Conservation (phyloP, 768 basidiomycete species). For the Termitomyces sp. region DNA sequence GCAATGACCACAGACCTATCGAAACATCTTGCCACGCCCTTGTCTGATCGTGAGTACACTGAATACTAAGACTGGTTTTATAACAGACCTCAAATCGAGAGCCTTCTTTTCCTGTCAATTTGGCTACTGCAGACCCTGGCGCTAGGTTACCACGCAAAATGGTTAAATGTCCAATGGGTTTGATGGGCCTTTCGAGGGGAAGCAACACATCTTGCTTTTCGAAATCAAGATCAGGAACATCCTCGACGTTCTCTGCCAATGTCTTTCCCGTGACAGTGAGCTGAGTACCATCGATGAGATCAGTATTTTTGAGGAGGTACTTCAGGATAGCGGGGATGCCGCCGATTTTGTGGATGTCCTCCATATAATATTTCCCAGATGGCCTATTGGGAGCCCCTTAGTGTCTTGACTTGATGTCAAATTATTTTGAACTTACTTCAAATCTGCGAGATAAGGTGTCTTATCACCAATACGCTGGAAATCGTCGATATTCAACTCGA, state of each 20-base stretch:
- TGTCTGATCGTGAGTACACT: conserved; percentile 20
- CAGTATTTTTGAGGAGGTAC: conserved; percentile 74
- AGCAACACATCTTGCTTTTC: conserved; percentile 74
- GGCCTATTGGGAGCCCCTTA: conserved; percentile 31
- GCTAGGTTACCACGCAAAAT: conserved; percentile 89
- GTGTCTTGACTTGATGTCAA: not conserved
- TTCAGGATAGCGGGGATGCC: conserved; percentile 84
- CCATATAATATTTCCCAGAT: conserved; percentile 86
- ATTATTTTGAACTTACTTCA: conserved; percentile 45
- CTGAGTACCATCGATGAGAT: conserved; percentile 77
- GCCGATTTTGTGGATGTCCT: conserved; percentile 83
- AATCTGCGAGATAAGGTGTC: conserved; percentile 82
- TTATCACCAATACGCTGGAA: conserved; percentile 79
- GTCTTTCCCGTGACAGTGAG: conserved; percentile 92
- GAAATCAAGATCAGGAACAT: conserved; percentile 70
- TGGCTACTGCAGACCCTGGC: conserved; percentile 85
- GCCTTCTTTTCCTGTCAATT: conserved; percentile 93
- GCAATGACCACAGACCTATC: conserved; percentile 44
- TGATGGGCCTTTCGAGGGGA: conserved; percentile 75
- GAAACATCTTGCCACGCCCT: conserved; percentile 74
- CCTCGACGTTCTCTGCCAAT: conserved; percentile 80
- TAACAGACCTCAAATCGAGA: conserved; percentile 65
- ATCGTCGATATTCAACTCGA: conserved; percentile 75
- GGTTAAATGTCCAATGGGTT: conserved; percentile 80
- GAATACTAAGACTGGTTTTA: not conserved